Evolutionary conservation across 495 filamentous ascomycete genomes (phyloP).

Genomic region (Penicillium longicatenatum): DNA sequence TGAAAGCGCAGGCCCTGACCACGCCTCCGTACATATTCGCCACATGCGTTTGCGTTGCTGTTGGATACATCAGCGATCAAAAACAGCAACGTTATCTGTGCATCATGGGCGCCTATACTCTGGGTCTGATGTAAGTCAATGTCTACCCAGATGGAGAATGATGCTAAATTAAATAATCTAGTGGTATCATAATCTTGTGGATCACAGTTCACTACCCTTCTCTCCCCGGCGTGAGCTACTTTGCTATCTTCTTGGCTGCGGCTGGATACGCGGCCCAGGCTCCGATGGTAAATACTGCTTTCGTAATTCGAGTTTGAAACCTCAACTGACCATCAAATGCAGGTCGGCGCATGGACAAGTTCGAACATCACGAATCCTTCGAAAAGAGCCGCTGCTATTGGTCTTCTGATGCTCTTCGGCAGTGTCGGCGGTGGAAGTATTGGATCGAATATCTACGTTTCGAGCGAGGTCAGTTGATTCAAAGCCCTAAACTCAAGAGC

Average conservation of each 20-base stretch:
- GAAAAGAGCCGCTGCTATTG: slow-evolving; percentile 7
- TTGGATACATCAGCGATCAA: slow-evolving; percentile 6
- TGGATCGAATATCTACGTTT: slow-evolving; percentile 17
- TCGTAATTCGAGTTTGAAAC: not conserved
- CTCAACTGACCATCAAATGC: not conserved
- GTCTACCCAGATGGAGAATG: no score
- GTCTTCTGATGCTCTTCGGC: slow-evolving; percentile 6
- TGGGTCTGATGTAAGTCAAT: slow-evolving; percentile 6
- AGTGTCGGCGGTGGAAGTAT: slow-evolving; percentile 8
- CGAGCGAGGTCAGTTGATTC: slow-evolving; percentile 8
- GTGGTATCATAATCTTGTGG: slow-evolving; percentile 17
- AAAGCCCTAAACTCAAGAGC: not conserved
- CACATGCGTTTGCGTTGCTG: slow-evolving; percentile 1
- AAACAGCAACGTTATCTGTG: not conserved
- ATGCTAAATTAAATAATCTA: not conserved
- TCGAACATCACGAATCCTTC: slow-evolving; percentile 8
- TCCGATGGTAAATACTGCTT: slow-evolving; percentile 1
- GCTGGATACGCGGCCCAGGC: slow-evolving; percentile 13
- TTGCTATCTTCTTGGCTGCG: slow-evolving; percentile 17
- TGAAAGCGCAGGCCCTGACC: slow-evolving; percentile 21
- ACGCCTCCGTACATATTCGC: slow-evolving; percentile 26
- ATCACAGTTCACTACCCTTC: slow-evolving; percentile 10
- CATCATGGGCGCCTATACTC: slow-evolving; percentile 6
- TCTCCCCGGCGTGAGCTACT: slow-evolving; percentile 14
- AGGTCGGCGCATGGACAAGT: slow-evolving; percentile 12